Evolutionary conservation across 306 rosid genomes (phyloP).

Genomic region (Datisca glomerata): DNA sequence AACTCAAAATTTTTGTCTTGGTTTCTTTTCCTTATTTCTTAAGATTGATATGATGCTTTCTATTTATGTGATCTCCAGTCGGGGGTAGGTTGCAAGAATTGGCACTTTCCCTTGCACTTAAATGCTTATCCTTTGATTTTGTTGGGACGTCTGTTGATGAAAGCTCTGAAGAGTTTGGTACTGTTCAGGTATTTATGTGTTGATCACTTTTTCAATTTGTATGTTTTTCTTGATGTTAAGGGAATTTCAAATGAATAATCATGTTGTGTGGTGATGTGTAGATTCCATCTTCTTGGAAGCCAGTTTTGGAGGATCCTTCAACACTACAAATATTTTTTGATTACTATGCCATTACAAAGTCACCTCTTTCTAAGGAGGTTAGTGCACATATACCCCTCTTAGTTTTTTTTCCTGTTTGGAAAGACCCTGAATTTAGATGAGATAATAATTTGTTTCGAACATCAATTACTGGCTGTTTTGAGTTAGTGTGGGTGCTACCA

Average conservation of each 20-base stretch:
- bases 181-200: constrained; percentile 67
- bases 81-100: constrained; percentile 79
- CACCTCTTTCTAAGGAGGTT: constrained; percentile 99
- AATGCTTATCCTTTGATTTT: constrained; percentile 93
- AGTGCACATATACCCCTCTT: constrained; percentile 15
- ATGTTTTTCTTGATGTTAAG: neutral
- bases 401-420: constrained; percentile 1
- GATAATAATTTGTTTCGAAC: too few species aligned
- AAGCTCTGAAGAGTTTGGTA: constrained; percentile 98
- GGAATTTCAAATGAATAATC: constrained; percentile 17
- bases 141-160: constrained; percentile 97
- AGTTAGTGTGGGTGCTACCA: too few species aligned
- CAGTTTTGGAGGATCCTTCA: constrained; percentile 86
- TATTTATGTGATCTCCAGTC: constrained; percentile 37
- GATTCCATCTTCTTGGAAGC: constrained; percentile 94
- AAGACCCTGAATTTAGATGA: neutral
- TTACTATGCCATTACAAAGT: constrained; percentile 70
- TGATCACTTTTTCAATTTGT: neutral
- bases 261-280: constrained; percentile 27
- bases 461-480: too few species aligned
- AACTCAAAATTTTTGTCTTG: neutral
- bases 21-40: constrained; percentile 7
- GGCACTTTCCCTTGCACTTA: constrained; percentile 91
- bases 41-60: constrained; percentile 14
- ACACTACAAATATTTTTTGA: constrained; percentile 86